phyloP scores from a whole-genome alignment of 2,329 filamentous ascomycete species.

The Calonectria multiphialidica region DNA sequence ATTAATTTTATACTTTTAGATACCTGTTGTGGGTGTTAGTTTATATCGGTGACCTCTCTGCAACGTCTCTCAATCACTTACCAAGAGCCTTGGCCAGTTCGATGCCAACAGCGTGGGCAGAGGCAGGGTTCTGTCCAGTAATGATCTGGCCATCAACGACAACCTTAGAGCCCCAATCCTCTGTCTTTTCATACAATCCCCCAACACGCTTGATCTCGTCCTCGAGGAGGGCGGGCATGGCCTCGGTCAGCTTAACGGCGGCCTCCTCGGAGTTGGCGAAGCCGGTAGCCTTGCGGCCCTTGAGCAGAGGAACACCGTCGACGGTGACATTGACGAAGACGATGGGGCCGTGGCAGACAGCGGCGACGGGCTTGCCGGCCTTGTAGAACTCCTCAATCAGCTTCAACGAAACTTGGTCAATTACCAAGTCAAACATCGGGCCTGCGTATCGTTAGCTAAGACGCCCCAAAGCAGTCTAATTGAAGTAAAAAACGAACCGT shows the following conservation, averaged over 20 bases:
- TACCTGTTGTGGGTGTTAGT: background rate
- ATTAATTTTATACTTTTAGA: background rate
- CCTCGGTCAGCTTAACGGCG: conserved; percentile 60
- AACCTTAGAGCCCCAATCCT: conserved; percentile 62
- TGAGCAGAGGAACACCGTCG: conserved; percentile 65
- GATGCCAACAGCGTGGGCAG: conserved; percentile 63
- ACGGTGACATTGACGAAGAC: conserved; percentile 70
- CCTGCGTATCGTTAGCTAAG: conserved; percentile 37
- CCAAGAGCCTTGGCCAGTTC: conserved; percentile 61
- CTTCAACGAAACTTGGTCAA: conserved; percentile 66
- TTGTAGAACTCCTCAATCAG: conserved; percentile 73
- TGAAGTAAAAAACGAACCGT: conserved; percentile 49
- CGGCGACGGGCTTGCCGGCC: conserved; percentile 71
- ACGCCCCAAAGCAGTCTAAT: background rate
- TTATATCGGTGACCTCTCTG: too few relatives aligned
- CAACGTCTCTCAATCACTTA: conserved; percentile 4
- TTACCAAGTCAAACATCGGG: conserved; percentile 76
- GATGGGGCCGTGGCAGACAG: conserved; percentile 78
- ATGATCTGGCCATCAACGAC: conserved; percentile 65
- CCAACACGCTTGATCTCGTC: conserved; percentile 63
- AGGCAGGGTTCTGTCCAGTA: conserved; percentile 70
- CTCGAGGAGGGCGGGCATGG: conserved; percentile 72
- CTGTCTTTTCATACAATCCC: conserved; percentile 68
- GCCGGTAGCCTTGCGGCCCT: conserved; percentile 69
- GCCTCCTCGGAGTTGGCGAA: conserved; percentile 71